A percentile compares a stretch with the other conserved stretches of the same genome.
Evolutionary conservation across 148 eudicot genomes (phyloP).

Genomic region (Cornus florida): DNA sequence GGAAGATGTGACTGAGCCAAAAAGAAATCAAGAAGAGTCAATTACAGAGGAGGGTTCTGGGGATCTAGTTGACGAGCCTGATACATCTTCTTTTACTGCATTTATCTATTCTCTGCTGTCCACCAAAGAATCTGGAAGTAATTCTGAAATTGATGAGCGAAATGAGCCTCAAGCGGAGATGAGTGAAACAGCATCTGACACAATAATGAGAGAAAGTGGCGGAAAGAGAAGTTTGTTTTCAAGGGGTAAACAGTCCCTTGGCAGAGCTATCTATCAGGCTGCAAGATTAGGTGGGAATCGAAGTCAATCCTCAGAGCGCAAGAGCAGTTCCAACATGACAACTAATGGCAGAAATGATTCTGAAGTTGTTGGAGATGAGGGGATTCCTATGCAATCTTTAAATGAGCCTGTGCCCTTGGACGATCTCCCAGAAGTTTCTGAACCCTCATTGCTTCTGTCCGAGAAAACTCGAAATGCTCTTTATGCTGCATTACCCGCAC

Average conservation of each 20-base stretch:
- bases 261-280: conserved; percentile 70
- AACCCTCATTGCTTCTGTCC: conserved; percentile 72
- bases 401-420: conserved; percentile 32
- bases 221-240: conserved; percentile 68
- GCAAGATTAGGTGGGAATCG: conserved; percentile 60
- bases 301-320: conserved; percentile 42
- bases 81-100: conserved; percentile 93
- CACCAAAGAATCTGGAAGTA: conserved; percentile 35
- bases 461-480: conserved; percentile 56
- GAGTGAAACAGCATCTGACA: conserved; percentile 28
- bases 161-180: conserved; percentile 29
- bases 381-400: conserved; percentile 29
- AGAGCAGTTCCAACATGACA: conserved; percentile 35
- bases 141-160: conserved; percentile 24
- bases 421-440: conserved; percentile 74
- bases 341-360: conserved; percentile 32
- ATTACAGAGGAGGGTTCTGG: conserved; percentile 46
- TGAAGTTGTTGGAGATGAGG: conserved; percentile 32
- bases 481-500: conserved; percentile 66
- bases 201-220: conserved; percentile 43
- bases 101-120: conserved; percentile 69
- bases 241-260: conserved; percentile 74
- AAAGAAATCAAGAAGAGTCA: conserved; percentile 35
- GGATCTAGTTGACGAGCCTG: conserved; percentile 67
- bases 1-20: conserved; percentile 45